Percentiles rank a stretch among this genome's conserved stretches.
phyloP scores from a whole-genome alignment of 2,329 filamentous ascomycete genomes.

The Diaporthe aspalathi region DNA sequence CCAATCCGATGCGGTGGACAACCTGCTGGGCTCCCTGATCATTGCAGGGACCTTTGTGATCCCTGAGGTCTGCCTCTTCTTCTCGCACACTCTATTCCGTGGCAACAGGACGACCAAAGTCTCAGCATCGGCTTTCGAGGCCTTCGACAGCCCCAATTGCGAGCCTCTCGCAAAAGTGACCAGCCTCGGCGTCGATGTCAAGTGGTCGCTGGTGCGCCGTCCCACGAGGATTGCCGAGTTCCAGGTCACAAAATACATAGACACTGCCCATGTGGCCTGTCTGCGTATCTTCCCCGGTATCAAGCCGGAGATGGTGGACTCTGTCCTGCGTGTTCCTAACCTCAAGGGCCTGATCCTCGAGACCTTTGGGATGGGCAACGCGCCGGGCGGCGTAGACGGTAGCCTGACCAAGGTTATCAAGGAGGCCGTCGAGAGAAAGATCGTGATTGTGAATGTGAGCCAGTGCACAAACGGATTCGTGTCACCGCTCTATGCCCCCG shows the following conservation, averaged over 20 bases:
- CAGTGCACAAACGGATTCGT: constrained; percentile 86
- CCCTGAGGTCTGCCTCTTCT: constrained; percentile 93
- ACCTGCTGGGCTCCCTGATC: constrained; percentile 87
- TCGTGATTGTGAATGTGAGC: constrained; percentile 90
- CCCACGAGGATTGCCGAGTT: constrained; percentile 81
- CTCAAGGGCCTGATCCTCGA: constrained; percentile 87
- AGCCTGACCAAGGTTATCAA: constrained; percentile 82
- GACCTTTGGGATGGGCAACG: constrained; percentile 91
- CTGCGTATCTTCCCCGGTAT: constrained; percentile 93
- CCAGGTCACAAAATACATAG: constrained; percentile 77
- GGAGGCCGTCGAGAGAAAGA: constrained; percentile 80
- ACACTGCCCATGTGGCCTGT: constrained; percentile 90
- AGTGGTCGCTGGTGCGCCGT: constrained; percentile 81
- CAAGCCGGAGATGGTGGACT: constrained; percentile 91
- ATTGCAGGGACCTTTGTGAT: constrained; percentile 93
- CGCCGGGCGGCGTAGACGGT: constrained; percentile 83
- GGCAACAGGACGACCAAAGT: constrained; percentile 91
- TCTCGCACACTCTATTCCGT: constrained; percentile 89
- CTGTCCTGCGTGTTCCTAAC: constrained; percentile 80
- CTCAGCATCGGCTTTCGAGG: constrained; percentile 85
- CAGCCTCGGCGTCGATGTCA: constrained; percentile 81
- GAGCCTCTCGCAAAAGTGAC: constrained; percentile 85
- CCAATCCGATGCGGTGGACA: constrained; percentile 92
- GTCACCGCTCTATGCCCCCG: constrained; percentile 81
- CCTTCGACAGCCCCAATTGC: constrained; percentile 89